Percentiles rank a stretch among this genome's conserved stretches.
These are phyloP conservation scores for Plasmodium inui DNA, from an alignment of 169 alveolate species.

Conservation along the genomic window DNA sequence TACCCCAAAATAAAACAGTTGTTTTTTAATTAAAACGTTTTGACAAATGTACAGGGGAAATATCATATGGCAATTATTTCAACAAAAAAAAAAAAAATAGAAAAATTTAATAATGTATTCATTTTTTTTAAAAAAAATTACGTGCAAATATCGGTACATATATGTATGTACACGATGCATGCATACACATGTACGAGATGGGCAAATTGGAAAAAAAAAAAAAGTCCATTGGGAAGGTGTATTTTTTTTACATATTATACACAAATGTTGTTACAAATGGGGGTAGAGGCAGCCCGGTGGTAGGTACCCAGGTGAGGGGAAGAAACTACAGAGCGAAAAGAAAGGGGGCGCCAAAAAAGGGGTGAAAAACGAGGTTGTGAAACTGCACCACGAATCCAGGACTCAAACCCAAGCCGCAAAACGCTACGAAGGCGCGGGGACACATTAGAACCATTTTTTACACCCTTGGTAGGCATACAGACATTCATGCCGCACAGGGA, in stretches of 20 bases:
- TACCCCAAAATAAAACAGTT: not conserved
- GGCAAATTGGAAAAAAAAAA: constrained; percentile 3
- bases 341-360: not conserved
- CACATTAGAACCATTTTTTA: not conserved
- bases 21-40: constrained; percentile 1
- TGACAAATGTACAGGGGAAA: constrained; percentile 2
- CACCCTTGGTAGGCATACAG: not conserved
- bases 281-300: not conserved
- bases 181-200: not conserved
- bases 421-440: not conserved
- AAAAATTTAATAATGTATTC: not conserved
- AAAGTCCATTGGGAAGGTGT: not conserved
- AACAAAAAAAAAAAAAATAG: not conserved
- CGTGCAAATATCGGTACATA: not conserved
- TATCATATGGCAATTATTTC: constrained; percentile 2
- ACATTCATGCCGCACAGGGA: not conserved
- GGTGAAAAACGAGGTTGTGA: not conserved
- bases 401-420: not conserved
- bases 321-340: not conserved
- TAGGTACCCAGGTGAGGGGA: not conserved
- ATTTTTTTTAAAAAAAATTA: not conserved
- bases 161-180: not conserved
- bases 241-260: not conserved
- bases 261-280: not conserved
- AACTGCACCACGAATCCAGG: not conserved